Percentiles rank a stretch among this genome's conserved stretches.
phyloP scores from a whole-genome alignment of 148 eudicot species.

The Hydrangea macrophylla region DNA sequence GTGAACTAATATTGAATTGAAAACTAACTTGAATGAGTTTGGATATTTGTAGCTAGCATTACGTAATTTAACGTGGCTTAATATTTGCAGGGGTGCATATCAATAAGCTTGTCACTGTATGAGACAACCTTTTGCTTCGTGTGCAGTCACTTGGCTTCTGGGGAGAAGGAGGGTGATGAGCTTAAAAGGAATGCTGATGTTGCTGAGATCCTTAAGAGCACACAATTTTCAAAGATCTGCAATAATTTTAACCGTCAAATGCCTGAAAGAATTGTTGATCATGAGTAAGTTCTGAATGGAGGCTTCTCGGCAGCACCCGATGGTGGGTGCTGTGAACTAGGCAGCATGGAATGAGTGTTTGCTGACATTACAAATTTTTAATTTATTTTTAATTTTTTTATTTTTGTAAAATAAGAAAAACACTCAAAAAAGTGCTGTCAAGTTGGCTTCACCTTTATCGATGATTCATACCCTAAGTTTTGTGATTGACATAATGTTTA shows the following conservation, averaged over 20 bases:
- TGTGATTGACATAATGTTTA: too few species aligned
- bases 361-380: too few species aligned
- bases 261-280: conserved; percentile 75
- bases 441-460: too few species aligned
- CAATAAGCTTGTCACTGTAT: conserved; percentile 80
- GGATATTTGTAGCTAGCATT: too few species aligned
- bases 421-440: too few species aligned
- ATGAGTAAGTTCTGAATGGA: conserved; percentile 71
- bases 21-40: too few species aligned
- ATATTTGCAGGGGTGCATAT: conserved; percentile 72
- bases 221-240: conserved; percentile 63
- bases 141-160: conserved; percentile 88
- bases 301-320: too few species aligned
- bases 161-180: conserved; percentile 92
- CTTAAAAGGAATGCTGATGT: conserved; percentile 76
- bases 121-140: conserved; percentile 90
- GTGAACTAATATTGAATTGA: too few species aligned
- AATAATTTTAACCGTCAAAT: conserved; percentile 40
- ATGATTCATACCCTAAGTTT: too few species aligned
- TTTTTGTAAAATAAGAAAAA: neutral
- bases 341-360: too few species aligned
- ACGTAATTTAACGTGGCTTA: neutral
- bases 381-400: neutral
- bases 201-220: conserved; percentile 72
- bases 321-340: too few species aligned